Evolutionary conservation across 2,329 filamentous ascomycete genomes (phyloP), one percentile per base, ranked within the genome.

Genomic region (Fusarium kyushuense): DNA sequence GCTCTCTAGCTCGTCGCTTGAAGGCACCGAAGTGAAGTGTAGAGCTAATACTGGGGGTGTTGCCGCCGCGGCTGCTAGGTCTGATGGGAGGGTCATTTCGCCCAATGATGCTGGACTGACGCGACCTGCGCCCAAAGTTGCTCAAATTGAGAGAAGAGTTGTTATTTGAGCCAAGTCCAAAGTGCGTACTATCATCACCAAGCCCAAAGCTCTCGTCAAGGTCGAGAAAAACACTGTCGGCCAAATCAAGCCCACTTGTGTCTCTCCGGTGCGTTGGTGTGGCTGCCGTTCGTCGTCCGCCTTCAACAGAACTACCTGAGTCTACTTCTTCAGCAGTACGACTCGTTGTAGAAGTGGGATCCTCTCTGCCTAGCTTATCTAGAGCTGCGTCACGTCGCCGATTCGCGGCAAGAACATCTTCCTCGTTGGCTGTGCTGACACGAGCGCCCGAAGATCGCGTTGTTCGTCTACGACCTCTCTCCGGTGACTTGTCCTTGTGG

Each of bases 11-110:
- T 43, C 88, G 83, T 38, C 87, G 80, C 73, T 82, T 84, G 75
- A 90, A 90, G 7, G 82, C 77, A 16, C 86, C 86, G 51, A 89
- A 83, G 59, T 86, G 89, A 70, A 87, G 81, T 0, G 81, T 82
- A 2, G 83, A 82, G 68, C 82, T 83, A 43, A 87, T 77, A 41
- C 81, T 80, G 1, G 84, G 82, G 2, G 83, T 85, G 51, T 78
- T 82, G 16, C 80, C 78, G 7, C 82, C 80, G 21, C 84, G 79
- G 75, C 84, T 87, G 76, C 83, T 85, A 4, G 84, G 84, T 38
- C 84, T 79, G 61, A 86, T 87, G 2, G 83, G 83, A 25, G 79
- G 82, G 42, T 86, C 84, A 41, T 84, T 83, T 48, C 82, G 81
- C 32, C 84, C 82, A 40, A 84, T 76, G 46, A 86, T 80, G 72